phyloP scores from a whole-genome alignment of 139 green algal genomes.

The Trebouxia sp. region DNA sequence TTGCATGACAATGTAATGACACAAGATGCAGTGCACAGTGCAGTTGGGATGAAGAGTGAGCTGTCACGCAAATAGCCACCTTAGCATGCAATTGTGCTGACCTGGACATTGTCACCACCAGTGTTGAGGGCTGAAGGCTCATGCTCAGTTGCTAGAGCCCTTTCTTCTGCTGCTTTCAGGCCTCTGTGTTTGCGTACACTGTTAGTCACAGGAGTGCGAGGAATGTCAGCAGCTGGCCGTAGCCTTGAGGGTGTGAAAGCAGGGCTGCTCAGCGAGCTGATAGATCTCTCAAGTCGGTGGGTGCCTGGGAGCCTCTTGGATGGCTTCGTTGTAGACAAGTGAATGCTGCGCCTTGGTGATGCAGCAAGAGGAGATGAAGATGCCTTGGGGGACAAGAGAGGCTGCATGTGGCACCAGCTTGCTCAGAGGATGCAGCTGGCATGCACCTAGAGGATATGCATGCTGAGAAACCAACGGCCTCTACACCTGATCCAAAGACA shows the following conservation, averaged over 20 bases:
- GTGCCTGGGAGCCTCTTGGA: background rate
- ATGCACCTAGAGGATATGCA: background rate
- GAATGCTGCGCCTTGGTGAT: background rate
- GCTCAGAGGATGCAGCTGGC: background rate
- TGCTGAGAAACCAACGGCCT: no score
- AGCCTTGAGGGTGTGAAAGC: constrained; percentile 10
- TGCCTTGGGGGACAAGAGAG: background rate
- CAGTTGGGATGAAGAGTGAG: no score
- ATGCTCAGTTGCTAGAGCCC: background rate
- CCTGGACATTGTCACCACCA: constrained; percentile 5
- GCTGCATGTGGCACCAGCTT: background rate
- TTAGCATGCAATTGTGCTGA: background rate
- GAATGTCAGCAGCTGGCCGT: background rate
- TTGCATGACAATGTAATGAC: no score
- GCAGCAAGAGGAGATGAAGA: background rate
- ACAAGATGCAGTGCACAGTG: no score
- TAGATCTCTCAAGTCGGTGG: background rate
- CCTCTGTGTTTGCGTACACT: constrained; percentile 19
- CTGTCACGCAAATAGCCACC: no score
- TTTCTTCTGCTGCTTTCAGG: constrained; percentile 17
- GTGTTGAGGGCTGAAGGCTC: constrained; percentile 6
- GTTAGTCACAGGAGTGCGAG: background rate
- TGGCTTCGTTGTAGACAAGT: background rate
- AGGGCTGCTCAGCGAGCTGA: constrained; percentile 10
- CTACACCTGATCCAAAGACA: no score